Conservation (phyloP, 306 rosid species). For the Medicago lupulina region DNA sequence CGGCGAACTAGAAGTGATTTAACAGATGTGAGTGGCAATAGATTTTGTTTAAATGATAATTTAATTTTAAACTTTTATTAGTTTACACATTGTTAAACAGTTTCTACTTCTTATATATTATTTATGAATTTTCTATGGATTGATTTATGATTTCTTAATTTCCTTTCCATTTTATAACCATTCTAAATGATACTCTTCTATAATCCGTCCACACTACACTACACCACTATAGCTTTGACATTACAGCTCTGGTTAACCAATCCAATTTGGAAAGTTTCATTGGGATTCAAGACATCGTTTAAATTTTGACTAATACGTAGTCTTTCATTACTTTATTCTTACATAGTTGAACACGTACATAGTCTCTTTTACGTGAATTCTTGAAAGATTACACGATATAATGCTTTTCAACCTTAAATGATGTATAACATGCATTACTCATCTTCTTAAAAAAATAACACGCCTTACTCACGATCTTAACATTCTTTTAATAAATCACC, state of each 20-base stretch:
- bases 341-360: background rate
- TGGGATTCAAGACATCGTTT: background rate
- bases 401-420: background rate
- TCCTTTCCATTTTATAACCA: background rate
- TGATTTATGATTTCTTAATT: background rate
- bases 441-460: background rate
- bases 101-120: slow-evolving; percentile 28
- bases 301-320: background rate
- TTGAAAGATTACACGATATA: background rate
- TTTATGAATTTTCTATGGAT: background rate
- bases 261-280: background rate
- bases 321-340: background rate
- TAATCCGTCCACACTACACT: background rate
- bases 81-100: slow-evolving; percentile 16
- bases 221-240: background rate
- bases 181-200: no score
- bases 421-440: background rate
- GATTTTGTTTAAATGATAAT: slow-evolving; percentile 28
- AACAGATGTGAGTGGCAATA: slow-evolving; percentile 65
- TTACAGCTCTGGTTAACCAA: background rate
- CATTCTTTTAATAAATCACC: background rate
- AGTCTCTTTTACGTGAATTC: background rate
- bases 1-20: slow-evolving; percentile 61
- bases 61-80: slow-evolving; percentile 20
- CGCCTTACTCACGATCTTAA: background rate